These are phyloP conservation scores for Cytospora leucostoma DNA, from an alignment of 2,329 filamentous ascomycete species.

Conservation along the genomic window DNA sequence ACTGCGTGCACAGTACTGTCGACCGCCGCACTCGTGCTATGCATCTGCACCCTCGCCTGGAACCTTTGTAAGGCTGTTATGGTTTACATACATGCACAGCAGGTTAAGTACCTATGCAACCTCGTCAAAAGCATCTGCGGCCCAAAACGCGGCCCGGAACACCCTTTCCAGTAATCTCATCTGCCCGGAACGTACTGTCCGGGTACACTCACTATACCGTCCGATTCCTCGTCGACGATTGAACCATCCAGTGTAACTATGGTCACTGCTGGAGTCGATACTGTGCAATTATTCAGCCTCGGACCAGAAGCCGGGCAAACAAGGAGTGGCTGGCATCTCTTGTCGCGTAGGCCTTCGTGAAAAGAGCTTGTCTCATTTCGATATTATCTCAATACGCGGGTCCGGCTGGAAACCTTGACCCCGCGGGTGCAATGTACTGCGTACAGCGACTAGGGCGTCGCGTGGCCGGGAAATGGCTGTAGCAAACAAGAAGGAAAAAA, in stretches of 20 bases:
- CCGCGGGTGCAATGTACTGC: not conserved
- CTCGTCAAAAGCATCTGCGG: slow-evolving; percentile 22
- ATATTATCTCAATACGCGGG: slow-evolving; percentile 19
- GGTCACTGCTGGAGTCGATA: slow-evolving; percentile 14
- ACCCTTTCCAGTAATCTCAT: slow-evolving; percentile 1
- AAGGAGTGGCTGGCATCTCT: slow-evolving; percentile 18
- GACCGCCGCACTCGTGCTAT: not conserved
- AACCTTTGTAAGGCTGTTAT: not conserved
- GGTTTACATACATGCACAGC: not conserved
- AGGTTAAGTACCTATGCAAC: slow-evolving; percentile 1
- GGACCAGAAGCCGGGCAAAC: not conserved
- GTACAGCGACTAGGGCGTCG: slow-evolving; percentile 14
- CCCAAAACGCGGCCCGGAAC: slow-evolving; percentile 25
- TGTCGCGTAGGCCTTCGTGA: slow-evolving; percentile 18
- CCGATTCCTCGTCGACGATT: slow-evolving; percentile 2
- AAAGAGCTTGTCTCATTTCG: slow-evolving; percentile 26
- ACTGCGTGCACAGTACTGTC: not conserved
- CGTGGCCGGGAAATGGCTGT: slow-evolving; percentile 22
- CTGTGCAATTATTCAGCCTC: slow-evolving; percentile 3
- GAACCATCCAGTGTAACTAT: not conserved
- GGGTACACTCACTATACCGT: not conserved
- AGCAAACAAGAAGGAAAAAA: not conserved
- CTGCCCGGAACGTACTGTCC: not conserved
- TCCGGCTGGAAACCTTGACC: slow-evolving; percentile 1
- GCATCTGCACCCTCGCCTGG: not conserved